Conservation (phyloP, 1,284 basidiomycete genomes). For the Inonotus hispidus region DNA sequence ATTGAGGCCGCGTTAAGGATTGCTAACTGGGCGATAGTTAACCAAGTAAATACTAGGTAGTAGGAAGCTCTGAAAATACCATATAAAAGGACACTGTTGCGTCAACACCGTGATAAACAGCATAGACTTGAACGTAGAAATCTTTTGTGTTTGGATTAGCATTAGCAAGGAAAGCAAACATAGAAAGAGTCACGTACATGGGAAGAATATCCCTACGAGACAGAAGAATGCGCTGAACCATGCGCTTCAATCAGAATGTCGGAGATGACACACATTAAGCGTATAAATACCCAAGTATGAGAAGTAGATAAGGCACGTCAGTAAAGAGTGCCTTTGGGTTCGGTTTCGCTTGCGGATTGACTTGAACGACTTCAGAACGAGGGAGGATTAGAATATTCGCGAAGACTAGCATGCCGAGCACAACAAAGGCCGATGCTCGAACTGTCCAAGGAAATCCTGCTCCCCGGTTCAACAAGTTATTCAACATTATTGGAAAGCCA, state of each 20-base stretch:
- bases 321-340: no score
- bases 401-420: slow-evolving; percentile 23
- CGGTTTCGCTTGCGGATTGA: neutral
- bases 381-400: slow-evolving; percentile 28
- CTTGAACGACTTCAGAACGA: slow-evolving; percentile 1
- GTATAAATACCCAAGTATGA: neutral
- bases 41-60: neutral
- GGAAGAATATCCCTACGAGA: neutral
- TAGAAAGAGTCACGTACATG: neutral
- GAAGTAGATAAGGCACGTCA: neutral
- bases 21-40: slow-evolving; percentile 28
- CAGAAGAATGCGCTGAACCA: neutral
- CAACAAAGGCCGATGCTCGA: slow-evolving; percentile 25
- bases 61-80: neutral
- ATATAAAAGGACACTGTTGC: slow-evolving; percentile 1
- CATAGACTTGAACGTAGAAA: neutral
- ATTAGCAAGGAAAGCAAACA: no score
- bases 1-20: slow-evolving; percentile 35
- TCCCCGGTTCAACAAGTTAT: slow-evolving; percentile 24
- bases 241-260: no score
- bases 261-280: neutral
- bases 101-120: neutral
- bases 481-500: slow-evolving; percentile 28
- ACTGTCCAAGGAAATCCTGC: slow-evolving; percentile 26
- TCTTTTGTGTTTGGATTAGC: neutral